Base-by-base conservation (phyloP, 2,329 filamentous ascomycete genomes). In the Fusarium decemcellulare region DNA sequence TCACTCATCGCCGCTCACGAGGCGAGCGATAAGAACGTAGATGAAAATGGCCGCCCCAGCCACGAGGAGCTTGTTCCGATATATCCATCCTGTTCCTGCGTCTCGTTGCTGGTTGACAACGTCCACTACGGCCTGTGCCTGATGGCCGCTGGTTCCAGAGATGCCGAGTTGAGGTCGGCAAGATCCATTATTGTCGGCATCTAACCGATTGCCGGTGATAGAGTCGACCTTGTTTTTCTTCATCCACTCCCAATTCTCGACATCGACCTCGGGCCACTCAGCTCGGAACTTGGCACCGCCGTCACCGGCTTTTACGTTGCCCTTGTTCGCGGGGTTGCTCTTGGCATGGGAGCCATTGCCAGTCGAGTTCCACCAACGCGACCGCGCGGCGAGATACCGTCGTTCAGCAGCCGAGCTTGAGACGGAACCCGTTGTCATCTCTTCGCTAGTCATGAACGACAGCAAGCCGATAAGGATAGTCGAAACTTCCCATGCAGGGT, bases 371-470 rank as follows among this genome's bases (percentile, higher is more conserved):
- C 95, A 98, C 96, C 96, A 99, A 58, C 93, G 86, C 15, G 93
- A 93, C 67, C 93, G 88, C 27, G 87, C 86, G 0, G 96, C 94
- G 52, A 94, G 89, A 74, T 91, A 88, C 78, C 90, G 92, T 65
- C 95, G 89, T 84, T 98, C 95, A 5, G 88, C 84, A 52, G 93
- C 88, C 0, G 89, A 92, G 16, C 91, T 93, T 7, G 91, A 91
- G 32, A 99, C 89, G 32, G 92, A 95, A 3, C 96, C 96, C 0
- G 96, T 98, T 0, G 96, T 99, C 92, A 98, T 98, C 83, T 99
- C 96, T 77, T 99, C 95, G 71, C 93, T 94, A 3, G 95, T 98
- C 96, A 99, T 99, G 82, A 99, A 99, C 40, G 93, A 97, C 67
- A 98, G 85, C 30, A 99, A 88, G 10, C 96, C 96, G 59, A 97